Evolutionary conservation across 176 grass and related monocot species (phyloP), one percentile per base, ranked within the genome.

Genomic region (Cenchrus americanus): DNA sequence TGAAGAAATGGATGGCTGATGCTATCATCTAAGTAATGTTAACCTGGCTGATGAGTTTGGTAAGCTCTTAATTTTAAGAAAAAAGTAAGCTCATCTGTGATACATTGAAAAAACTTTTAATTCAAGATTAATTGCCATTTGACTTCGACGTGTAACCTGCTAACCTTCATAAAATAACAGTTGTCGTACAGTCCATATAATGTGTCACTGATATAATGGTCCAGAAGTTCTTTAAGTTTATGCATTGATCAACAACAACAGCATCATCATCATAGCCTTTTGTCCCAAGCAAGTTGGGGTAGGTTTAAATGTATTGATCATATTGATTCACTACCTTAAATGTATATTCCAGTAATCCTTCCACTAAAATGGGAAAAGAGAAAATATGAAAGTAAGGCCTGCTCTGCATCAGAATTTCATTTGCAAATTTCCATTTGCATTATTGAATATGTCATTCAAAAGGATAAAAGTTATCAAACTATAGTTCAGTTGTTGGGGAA

Each of bases 401-500:
- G 69, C 40, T 69, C 12, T 75, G 76, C 43, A 69, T 62, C 0
- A 52, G 51, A 15, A 32, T 50, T 11, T 23, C 44, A 9, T 62
- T 77, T 55, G 13, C 22, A 54, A 78, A 51, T 51, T 51, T 15
- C 12, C 49, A 69, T 70, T 62, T 85, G 63, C 44, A 81, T 63
- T 62, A 64, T 62, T 76, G 70, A 76, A 76, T 85, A 41, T 81
- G 32, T 9, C 13, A 70, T 34, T 10, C 10, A 54, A 85, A 76
- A 81, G 34, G 62, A 42, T 42, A 53, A 49, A 84, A 63, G 10
- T 76, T 81, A 5, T 69, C 53, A 62, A 69, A 80, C 44, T 51
- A 24, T 68, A 70, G 53, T 64, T 34, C 17, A 40, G 10, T 7
- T 66, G 6, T 34, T 83, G 27, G 50, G 40, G 19, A 76, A 76